Conservation (phyloP, 345 rosid species). For the Corchorus capsularis region DNA sequence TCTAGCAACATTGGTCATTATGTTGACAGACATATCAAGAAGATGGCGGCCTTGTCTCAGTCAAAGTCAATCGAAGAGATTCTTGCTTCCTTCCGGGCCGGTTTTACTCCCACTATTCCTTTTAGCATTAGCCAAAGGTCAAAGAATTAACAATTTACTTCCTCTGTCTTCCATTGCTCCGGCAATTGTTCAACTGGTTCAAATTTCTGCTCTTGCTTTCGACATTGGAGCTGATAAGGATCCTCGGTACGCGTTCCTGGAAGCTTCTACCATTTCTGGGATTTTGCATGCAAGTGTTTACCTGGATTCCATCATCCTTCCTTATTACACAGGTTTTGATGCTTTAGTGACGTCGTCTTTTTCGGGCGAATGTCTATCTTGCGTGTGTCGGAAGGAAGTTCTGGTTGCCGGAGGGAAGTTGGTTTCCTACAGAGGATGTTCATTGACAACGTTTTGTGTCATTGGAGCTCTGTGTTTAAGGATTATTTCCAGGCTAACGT, state of each 20-base stretch:
- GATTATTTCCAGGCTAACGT: slow-evolving; percentile 38
- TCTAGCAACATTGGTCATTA: slow-evolving; percentile 43
- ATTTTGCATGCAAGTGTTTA: slow-evolving; percentile 74
- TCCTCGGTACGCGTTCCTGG: slow-evolving; percentile 55
- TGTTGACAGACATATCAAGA: slow-evolving; percentile 41
- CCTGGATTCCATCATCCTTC: slow-evolving; percentile 69
- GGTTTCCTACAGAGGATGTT: slow-evolving; percentile 63
- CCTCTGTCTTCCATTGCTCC: slow-evolving; percentile 69
- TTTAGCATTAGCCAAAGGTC: slow-evolving; percentile 66
- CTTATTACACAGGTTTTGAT: slow-evolving; percentile 85
- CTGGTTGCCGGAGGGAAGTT: slow-evolving; percentile 71
- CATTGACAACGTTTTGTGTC: slow-evolving; percentile 56
- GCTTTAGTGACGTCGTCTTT: slow-evolving; percentile 61
- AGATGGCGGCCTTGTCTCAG: slow-evolving; percentile 28
- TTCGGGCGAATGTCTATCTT: slow-evolving; percentile 72
- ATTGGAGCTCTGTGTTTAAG: slow-evolving; percentile 56
- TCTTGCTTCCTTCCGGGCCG: slow-evolving; percentile 72
- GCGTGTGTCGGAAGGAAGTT: slow-evolving; percentile 64
- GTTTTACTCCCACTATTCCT: slow-evolving; percentile 62
- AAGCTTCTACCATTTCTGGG: slow-evolving; percentile 82
- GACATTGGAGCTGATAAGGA: slow-evolving; percentile 50
- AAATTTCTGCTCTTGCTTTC: slow-evolving; percentile 62
- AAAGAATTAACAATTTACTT: slow-evolving; percentile 56
- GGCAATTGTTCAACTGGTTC: slow-evolving; percentile 59
- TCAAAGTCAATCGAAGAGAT: slow-evolving; percentile 48